Evolutionary conservation across 1,284 basidiomycete genomes (phyloP).

Genomic region (Uromyces viciae-fabae): DNA sequence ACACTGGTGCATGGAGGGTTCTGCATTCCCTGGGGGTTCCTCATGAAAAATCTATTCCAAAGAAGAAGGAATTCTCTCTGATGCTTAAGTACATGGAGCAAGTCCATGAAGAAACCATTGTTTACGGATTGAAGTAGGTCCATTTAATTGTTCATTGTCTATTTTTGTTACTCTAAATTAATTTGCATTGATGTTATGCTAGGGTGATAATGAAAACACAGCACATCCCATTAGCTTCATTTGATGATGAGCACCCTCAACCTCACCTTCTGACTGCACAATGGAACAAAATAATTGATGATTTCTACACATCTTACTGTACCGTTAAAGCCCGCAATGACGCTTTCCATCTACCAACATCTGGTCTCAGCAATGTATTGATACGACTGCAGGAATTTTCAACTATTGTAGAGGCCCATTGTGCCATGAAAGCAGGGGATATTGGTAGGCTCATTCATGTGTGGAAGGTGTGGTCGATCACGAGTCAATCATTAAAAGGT

Average conservation of each 20-base stretch:
- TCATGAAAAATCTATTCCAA: not conserved
- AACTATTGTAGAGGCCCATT: constrained; percentile 13
- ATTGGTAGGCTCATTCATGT: constrained; percentile 8
- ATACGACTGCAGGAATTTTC: constrained; percentile 5
- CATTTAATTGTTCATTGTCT: not conserved
- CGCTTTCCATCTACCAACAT: not conserved
- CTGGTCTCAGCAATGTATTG: not conserved
- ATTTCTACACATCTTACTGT: not conserved
- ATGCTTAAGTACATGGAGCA: not conserved
- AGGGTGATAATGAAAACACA: not conserved
- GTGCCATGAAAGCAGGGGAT: constrained; percentile 15
- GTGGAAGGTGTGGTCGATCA: constrained; percentile 20
- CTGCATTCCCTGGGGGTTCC: not conserved
- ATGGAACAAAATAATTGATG: not conserved
- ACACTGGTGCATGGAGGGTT: constrained; percentile 10
- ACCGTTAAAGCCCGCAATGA: not conserved
- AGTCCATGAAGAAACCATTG: not conserved
- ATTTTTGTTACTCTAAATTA: too few species aligned
- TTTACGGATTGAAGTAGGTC: not conserved
- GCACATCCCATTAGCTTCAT: too few species aligned
- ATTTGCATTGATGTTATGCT: too few species aligned
- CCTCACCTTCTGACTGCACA: not conserved
- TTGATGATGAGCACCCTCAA: not conserved
- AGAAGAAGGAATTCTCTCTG: not conserved
- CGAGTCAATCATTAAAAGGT: not conserved